Evolutionary conservation across 768 basidiomycete genomes (phyloP).

Genomic region (Termitomyces sp.): DNA sequence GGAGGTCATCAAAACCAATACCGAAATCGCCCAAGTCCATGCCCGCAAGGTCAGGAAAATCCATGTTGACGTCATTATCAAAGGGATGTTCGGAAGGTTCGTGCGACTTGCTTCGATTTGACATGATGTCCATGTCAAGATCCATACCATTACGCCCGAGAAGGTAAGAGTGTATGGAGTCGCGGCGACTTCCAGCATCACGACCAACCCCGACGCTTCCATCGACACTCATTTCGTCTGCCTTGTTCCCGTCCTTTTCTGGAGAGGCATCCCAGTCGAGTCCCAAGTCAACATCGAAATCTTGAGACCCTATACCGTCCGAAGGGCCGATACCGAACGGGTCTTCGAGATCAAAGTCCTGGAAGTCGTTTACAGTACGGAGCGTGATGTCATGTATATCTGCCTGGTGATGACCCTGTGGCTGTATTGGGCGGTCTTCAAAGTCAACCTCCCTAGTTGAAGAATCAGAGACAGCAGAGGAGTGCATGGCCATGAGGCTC

Average conservation of each 20-base stretch:
- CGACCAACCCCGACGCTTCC: conserved; percentile 74
- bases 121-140: conserved; percentile 60
- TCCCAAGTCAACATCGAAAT: conserved; percentile 74
- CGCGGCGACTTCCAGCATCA: conserved; percentile 52
- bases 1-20: conserved; percentile 62
- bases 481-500: conserved; percentile 11
- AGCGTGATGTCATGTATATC: conserved; percentile 88
- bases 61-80: conserved; percentile 44
- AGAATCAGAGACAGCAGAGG: conserved; percentile 6
- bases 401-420: conserved; percentile 77
- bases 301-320: conserved; percentile 84
- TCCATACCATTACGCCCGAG: conserved; percentile 41
- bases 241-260: conserved; percentile 28
- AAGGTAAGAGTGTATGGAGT: conserved; percentile 61
- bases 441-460: conserved; percentile 71
- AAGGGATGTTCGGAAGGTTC: conserved; percentile 67
- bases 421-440: conserved; percentile 58
- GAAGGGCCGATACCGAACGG: conserved; percentile 77
- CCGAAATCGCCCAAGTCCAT: conserved; percentile 60
- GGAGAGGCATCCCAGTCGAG: conserved; percentile 71
- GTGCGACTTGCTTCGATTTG: conserved; percentile 52
- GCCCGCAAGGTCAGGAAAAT: conserved; percentile 49
- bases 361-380: conserved; percentile 66
- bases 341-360: conserved; percentile 60
- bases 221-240: conserved; percentile 51